Conservation (phyloP, 2,329 filamentous ascomycete species). For the Ascochyta lentis region DNA sequence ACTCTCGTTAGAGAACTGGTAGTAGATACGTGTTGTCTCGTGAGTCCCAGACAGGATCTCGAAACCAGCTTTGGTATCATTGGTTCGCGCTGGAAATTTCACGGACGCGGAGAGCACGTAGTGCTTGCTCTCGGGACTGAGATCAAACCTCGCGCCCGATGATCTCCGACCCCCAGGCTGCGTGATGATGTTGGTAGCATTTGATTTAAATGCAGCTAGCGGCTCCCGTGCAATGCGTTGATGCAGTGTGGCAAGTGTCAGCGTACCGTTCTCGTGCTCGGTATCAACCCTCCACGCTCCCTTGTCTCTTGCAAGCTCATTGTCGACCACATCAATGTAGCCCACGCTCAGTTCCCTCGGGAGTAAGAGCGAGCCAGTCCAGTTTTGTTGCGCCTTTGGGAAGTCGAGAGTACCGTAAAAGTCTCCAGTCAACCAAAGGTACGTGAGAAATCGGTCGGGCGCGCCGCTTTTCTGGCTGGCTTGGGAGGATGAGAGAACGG, state of each 20-base stretch:
- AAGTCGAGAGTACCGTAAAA: conserved; percentile 51
- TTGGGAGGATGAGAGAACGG: conserved; percentile 48
- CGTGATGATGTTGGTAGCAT: conserved; percentile 27
- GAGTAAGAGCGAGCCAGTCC: conserved; percentile 54
- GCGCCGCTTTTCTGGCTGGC: conserved; percentile 49
- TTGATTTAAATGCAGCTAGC: conserved; percentile 39
- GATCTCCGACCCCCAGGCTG: conserved; percentile 15
- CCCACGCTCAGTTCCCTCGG: conserved; percentile 53
- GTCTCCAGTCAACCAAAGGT: conserved; percentile 55
- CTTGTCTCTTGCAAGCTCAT: conserved; percentile 48
- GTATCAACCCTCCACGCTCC: conserved; percentile 50
- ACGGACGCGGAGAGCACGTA: conserved; percentile 50
- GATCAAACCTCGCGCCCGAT: conserved; percentile 20
- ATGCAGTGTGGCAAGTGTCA: conserved; percentile 49
- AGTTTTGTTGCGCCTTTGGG: conserved; percentile 53
- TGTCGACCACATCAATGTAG: conserved; percentile 53
- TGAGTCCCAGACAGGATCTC: conserved; percentile 50
- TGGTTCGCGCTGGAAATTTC: conserved; percentile 48
- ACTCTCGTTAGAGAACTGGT: conserved; percentile 55
- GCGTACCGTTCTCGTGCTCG: conserved; percentile 38
- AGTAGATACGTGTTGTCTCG: conserved; percentile 54
- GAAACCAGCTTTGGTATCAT: conserved; percentile 50
- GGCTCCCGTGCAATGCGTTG: conserved; percentile 52
- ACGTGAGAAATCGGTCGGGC: conserved; percentile 52
- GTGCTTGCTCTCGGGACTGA: conserved; percentile 47